These are phyloP conservation scores for Malus sieversii DNA, from an alignment of 306 rosid genomes.

Conservation along the genomic window DNA sequence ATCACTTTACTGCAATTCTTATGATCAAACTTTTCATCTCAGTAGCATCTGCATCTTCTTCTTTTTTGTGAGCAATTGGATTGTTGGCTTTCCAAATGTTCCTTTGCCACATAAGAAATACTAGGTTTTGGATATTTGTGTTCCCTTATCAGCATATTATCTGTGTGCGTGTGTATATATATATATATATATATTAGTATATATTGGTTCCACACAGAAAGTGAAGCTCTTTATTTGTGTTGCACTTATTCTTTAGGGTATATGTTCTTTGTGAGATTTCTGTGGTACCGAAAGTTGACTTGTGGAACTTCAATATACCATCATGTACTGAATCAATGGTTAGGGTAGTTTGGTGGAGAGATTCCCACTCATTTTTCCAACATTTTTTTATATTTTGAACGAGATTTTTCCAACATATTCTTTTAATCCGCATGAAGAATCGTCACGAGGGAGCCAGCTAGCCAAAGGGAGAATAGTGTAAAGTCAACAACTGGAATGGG, in stretches of 20 bases:
- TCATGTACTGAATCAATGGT: not conserved
- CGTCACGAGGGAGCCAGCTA: not conserved
- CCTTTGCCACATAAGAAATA: conserved; percentile 5
- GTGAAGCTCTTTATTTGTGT: conserved; percentile 8
- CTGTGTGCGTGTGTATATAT: too few relatives aligned
- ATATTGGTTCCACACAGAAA: not conserved
- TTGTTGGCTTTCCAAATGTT: conserved; percentile 19
- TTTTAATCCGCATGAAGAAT: not conserved
- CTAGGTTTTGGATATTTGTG: conserved; percentile 4
- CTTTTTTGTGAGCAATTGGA: conserved; percentile 3
- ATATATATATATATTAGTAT: not conserved
- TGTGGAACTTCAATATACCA: not conserved
- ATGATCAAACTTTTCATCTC: conserved; percentile 13
- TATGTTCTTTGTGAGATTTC: not conserved
- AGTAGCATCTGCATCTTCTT: conserved; percentile 36
- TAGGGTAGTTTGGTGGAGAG: not conserved
- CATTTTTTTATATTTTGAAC: not conserved
- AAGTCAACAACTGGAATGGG: not conserved
- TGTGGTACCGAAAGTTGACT: not conserved
- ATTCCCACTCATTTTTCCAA: not conserved
- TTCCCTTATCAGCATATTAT: conserved; percentile 4
- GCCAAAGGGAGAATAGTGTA: too few relatives aligned
- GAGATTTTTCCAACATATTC: not conserved
- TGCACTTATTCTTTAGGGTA: conserved; percentile 21
- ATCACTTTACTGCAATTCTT: conserved; percentile 31